Evolutionary conservation across 2,329 filamentous ascomycete genomes (phyloP).

Genomic region (Hyphodiscus sp.): DNA sequence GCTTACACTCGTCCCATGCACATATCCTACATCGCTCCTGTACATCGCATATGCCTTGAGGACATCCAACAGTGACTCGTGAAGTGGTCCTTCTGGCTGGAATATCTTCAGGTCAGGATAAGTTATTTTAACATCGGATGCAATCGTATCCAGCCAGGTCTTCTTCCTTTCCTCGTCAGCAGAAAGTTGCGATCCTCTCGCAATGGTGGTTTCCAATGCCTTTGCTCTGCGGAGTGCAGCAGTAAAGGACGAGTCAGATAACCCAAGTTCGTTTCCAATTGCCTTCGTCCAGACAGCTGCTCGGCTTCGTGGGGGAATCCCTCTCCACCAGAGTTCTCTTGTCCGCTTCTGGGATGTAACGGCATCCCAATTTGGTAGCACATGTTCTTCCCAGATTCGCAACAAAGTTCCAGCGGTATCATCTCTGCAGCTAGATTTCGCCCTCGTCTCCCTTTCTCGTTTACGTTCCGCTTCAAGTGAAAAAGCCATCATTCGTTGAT

Average conservation of each 20-base stretch:
- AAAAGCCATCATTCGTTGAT: slow-evolving; percentile 72
- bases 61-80: slow-evolving; percentile 63
- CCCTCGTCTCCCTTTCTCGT: slow-evolving; percentile 46
- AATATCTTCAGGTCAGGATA: slow-evolving; percentile 72
- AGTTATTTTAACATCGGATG: slow-evolving; percentile 57
- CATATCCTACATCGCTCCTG: slow-evolving; percentile 72
- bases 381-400: slow-evolving; percentile 67
- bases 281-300: slow-evolving; percentile 29
- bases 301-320: slow-evolving; percentile 64
- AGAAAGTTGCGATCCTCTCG: slow-evolving; percentile 26
- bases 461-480: slow-evolving; percentile 55
- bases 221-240: slow-evolving; percentile 64
- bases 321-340: slow-evolving; percentile 76
- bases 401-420: slow-evolving; percentile 47
- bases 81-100: slow-evolving; percentile 44
- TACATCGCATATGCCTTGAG: slow-evolving; percentile 78
- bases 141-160: slow-evolving; percentile 58
- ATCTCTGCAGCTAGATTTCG: slow-evolving; percentile 47
- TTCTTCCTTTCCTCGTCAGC: slow-evolving; percentile 48
- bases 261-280: slow-evolving; percentile 30
- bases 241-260: slow-evolving; percentile 57
- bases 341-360: slow-evolving; percentile 64
- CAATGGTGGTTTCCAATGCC: slow-evolving; percentile 44
- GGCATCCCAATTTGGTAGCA: slow-evolving; percentile 68
- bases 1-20: slow-evolving; percentile 67